Evolutionary conservation across 345 rosid species (phyloP), one percentile per base, ranked within the genome.

Genomic region (Salix dunnii): DNA sequence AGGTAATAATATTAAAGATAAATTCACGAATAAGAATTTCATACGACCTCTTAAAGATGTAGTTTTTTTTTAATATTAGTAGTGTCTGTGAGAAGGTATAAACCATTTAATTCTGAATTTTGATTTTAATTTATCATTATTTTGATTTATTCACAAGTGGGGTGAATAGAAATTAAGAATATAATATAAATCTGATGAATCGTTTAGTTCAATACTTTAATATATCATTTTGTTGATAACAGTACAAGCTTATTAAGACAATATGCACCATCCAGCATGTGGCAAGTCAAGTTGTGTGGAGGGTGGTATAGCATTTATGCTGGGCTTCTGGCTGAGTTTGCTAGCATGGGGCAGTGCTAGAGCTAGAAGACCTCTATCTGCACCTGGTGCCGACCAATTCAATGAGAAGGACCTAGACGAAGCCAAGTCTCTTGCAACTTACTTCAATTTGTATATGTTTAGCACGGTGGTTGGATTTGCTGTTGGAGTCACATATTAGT

Each of bases 381-480:
- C 94, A 0, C 84, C 87, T 10, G 90, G 94, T 0, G 91, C 87
- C 0, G 92, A 87, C 76, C 94, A 90, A 35, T 89, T 89, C 49
- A 78, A 88, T 62, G 77, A 72, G 23, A 86, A 78, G 63, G 80
- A 88, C 46, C 89, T 88, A 0, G 51, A 78, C 4, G 88, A 81
- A 75, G 90, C 78, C 18, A 80, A 78, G 43, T 81, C 87, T 4
- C 70, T 86, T 6, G 84, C 90, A 0, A 78, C 81, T 79, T 88
- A 76, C 66, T 90, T 88, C 86, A 90, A 88, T 30, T 85, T 74
- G 77, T 66, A 76, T 2, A 27, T 78, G 35, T 82, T 87, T 3
- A 73, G 82, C 62, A 67, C 71, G 35, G 83, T 84, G 1, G 11
- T 82, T 17, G 91, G 90, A 17, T 87, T 86, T 20, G 51, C 66